Conservation (phyloP, 2,329 filamentous ascomycete genomes). For the Fusarium chaquense region DNA sequence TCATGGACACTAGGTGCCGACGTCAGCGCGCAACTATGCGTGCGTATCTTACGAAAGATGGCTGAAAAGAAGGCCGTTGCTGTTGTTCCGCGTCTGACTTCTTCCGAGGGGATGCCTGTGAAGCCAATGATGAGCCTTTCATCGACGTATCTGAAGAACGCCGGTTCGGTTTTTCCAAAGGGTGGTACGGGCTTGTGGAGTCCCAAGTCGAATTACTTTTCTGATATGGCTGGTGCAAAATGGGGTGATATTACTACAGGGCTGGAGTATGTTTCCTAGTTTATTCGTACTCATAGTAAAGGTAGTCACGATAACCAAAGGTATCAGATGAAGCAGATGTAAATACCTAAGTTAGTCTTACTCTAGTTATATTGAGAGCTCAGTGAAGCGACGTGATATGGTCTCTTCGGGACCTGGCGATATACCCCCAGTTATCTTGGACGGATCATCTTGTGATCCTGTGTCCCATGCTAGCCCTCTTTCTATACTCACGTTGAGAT, state of each 20-base stretch:
- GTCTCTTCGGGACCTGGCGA: not conserved
- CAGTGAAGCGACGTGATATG: constrained; percentile 1
- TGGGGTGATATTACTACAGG: constrained; percentile 49
- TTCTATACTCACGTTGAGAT: constrained; percentile 16
- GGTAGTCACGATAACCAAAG: not conserved
- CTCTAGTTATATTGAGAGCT: not conserved
- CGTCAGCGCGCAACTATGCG: constrained; percentile 61
- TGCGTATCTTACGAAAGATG: constrained; percentile 65
- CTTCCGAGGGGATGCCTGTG: constrained; percentile 53
- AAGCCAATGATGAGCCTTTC: constrained; percentile 58
- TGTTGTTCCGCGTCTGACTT: constrained; percentile 58
- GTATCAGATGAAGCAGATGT: not conserved
- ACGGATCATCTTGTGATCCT: not conserved
- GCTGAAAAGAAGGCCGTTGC: constrained; percentile 54
- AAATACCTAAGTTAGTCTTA: fast-evolving
- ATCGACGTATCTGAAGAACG: constrained; percentile 64
- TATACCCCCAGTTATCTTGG: not conserved
- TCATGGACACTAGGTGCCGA: constrained; percentile 74
- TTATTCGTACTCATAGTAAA: not conserved
- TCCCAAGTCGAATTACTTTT: constrained; percentile 49
- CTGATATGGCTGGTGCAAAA: constrained; percentile 47
- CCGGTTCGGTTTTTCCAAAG: constrained; percentile 58
- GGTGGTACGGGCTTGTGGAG: constrained; percentile 55
- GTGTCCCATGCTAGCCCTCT: not conserved
- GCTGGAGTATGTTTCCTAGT: constrained; percentile 30